phyloP scores from a whole-genome alignment of 2,329 filamentous ascomycete species.

The Colletotrichum siamense region DNA sequence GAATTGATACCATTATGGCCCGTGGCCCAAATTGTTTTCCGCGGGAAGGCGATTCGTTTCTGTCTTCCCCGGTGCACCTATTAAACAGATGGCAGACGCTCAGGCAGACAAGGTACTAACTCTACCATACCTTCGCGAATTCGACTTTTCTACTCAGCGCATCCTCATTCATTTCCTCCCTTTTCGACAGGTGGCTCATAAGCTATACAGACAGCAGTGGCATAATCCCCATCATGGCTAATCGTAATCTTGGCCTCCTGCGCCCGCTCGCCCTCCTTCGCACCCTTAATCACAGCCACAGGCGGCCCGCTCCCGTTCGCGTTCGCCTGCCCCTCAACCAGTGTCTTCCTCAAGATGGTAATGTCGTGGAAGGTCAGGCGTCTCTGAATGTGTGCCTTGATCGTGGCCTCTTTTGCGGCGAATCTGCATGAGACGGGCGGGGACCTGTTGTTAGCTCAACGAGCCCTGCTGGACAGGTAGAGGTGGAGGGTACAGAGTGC shows the following conservation, averaged over 20 bases:
- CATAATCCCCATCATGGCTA: conserved; percentile 87
- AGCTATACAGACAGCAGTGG: conserved; percentile 72
- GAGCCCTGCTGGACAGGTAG: not conserved
- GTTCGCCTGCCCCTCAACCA: conserved; percentile 26
- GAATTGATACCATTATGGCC: not conserved
- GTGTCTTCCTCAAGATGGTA: conserved; percentile 38
- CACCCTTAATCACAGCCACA: conserved; percentile 45
- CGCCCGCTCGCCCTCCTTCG: conserved; percentile 32
- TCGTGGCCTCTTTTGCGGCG: conserved; percentile 77
- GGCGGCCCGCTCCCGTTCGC: conserved; percentile 45
- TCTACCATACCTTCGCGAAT: not conserved
- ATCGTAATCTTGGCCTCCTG: conserved; percentile 77
- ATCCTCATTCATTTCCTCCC: not conserved
- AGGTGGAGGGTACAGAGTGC: not conserved
- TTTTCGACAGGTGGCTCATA: conserved; percentile 24
- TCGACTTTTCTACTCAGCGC: not conserved
- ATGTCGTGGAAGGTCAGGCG: conserved; percentile 68
- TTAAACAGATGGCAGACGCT: not conserved
- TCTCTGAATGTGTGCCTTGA: conserved; percentile 72
- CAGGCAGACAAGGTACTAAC: not conserved
- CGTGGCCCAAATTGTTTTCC: not conserved
- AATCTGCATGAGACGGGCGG: conserved; percentile 47
- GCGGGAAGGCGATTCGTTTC: not conserved
- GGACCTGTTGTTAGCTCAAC: not conserved
- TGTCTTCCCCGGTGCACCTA: not conserved